Percentiles rank a stretch among this genome's conserved stretches.
These are phyloP conservation scores for Penicillium roqueforti DNA, from an alignment of 495 filamentous ascomycete genomes.

Conservation along the genomic window DNA sequence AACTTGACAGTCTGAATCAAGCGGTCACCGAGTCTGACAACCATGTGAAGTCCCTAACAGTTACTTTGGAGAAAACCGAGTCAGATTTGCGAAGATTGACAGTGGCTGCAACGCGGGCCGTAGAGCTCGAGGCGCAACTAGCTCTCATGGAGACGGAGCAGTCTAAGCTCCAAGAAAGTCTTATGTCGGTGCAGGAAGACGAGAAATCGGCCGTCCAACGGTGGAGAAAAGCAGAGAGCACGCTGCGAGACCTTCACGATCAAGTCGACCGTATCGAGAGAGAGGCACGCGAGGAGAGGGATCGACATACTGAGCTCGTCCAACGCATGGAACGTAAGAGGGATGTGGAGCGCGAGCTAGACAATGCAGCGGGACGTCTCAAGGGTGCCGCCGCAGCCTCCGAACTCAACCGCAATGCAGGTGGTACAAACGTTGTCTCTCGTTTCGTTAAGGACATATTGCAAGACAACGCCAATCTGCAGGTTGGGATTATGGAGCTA, in stretches of 20 bases:
- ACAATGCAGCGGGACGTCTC: constrained; percentile 67
- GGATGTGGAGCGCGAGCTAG: constrained; percentile 69
- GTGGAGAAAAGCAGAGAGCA: constrained; percentile 78
- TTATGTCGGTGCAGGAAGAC: constrained; percentile 63
- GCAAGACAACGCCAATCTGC: constrained; percentile 90
- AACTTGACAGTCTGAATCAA: constrained; percentile 76
- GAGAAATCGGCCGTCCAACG: constrained; percentile 70
- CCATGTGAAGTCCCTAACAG: constrained; percentile 65
- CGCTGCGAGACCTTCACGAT: constrained; percentile 68
- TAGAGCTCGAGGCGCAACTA: constrained; percentile 73
- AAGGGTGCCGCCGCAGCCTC: constrained; percentile 72
- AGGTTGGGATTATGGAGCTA: constrained; percentile 83
- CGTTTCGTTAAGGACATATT: constrained; percentile 94
- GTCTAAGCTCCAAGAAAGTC: constrained; percentile 57
- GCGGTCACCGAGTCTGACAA: constrained; percentile 70
- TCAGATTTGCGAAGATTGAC: constrained; percentile 71
- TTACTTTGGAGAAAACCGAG: constrained; percentile 68
- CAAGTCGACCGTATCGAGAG: constrained; percentile 86
- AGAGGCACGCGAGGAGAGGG: constrained; percentile 77
- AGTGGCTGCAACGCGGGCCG: constrained; percentile 65
- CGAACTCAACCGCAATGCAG: constrained; percentile 51
- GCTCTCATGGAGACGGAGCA: constrained; percentile 77
- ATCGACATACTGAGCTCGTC: constrained; percentile 75
- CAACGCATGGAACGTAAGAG: constrained; percentile 74
- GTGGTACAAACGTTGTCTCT: constrained; percentile 66